These are phyloP conservation scores for Ogataea ganodermae DNA, from an alignment of 805 yeast genomes.

Conservation along the genomic window DNA sequence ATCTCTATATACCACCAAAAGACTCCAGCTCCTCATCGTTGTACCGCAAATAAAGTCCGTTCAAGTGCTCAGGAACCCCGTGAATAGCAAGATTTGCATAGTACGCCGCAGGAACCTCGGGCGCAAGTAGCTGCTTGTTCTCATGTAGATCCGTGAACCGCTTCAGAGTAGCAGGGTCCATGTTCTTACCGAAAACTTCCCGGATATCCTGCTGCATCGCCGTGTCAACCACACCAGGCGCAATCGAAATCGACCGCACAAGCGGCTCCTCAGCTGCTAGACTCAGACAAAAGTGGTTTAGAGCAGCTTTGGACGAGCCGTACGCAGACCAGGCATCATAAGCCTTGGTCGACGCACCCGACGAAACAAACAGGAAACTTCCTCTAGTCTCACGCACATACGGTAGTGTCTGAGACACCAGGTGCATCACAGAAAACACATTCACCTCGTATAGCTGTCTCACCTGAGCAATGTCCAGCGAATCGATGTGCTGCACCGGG, in stretches of 20 bases:
- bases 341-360: conserved; percentile 77
- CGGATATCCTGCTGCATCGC: conserved; percentile 84
- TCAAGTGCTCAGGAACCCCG: conserved; percentile 57
- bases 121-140: conserved; percentile 59
- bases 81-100: conserved; percentile 64
- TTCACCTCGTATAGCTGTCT: conserved; percentile 69
- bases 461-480: conserved; percentile 61
- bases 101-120: conserved; percentile 71
- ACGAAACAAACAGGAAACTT: conserved; percentile 74
- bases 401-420: conserved; percentile 59
- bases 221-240: conserved; percentile 96
- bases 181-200: conserved; percentile 54
- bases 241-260: conserved; percentile 68
- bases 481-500: conserved; percentile 63
- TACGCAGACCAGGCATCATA: conserved; percentile 88
- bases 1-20: conserved; percentile 6
- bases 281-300: conserved; percentile 72
- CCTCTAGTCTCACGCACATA: conserved; percentile 59
- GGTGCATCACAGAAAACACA: conserved; percentile 69
- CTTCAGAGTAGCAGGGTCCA: conserved; percentile 60
- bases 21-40: conserved; percentile 40
- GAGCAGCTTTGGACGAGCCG: conserved; percentile 88
- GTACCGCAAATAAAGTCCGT: conserved; percentile 71
- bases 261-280: conserved; percentile 67
- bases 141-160: conserved; percentile 66